Conservation (phyloP, 768 basidiomycete genomes). For the Kwoniella pini region DNA sequence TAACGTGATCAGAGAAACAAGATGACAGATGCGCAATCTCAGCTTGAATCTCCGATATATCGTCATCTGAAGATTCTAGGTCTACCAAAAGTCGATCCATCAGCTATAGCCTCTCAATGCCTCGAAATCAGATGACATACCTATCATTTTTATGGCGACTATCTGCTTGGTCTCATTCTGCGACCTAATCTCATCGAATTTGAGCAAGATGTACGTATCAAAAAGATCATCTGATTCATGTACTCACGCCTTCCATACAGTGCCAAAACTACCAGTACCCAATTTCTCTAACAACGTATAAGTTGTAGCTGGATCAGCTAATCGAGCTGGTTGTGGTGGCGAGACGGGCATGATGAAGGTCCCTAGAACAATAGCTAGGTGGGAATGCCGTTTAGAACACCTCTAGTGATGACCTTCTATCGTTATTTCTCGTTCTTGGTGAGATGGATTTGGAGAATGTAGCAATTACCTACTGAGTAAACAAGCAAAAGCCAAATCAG, state of each 20-base stretch:
- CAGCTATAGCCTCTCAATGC: too few species aligned
- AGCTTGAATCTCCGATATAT: slow-evolving; percentile 97
- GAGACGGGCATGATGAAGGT: slow-evolving; percentile 5
- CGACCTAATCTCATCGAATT: slow-evolving; percentile 57
- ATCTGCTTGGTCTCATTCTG: slow-evolving; percentile 91
- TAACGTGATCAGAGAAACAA: slow-evolving; percentile 95
- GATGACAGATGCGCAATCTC: slow-evolving; percentile 95
- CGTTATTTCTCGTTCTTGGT: too few species aligned
- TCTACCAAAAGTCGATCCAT: slow-evolving; percentile 59
- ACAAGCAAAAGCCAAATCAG: too few species aligned
- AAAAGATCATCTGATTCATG: background rate
- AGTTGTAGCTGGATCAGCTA: slow-evolving; percentile 74
- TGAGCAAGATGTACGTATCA: background rate
- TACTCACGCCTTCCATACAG: slow-evolving; percentile 84
- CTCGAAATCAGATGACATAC: slow-evolving; percentile 62
- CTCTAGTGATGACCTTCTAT: too few species aligned
- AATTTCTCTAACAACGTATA: slow-evolving; percentile 92
- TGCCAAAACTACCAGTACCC: slow-evolving; percentile 96
- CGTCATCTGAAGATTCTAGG: slow-evolving; percentile 96
- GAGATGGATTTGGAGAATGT: too few species aligned
- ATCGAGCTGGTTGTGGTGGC: slow-evolving; percentile 7
- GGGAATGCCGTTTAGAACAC: too few species aligned
- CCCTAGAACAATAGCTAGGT: too few species aligned
- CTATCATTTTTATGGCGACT: slow-evolving; percentile 98
- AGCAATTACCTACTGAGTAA: too few species aligned